These are phyloP conservation scores for Apiospora aurea DNA, from an alignment of 2,329 filamentous ascomycete species.

Conservation along the genomic window DNA sequence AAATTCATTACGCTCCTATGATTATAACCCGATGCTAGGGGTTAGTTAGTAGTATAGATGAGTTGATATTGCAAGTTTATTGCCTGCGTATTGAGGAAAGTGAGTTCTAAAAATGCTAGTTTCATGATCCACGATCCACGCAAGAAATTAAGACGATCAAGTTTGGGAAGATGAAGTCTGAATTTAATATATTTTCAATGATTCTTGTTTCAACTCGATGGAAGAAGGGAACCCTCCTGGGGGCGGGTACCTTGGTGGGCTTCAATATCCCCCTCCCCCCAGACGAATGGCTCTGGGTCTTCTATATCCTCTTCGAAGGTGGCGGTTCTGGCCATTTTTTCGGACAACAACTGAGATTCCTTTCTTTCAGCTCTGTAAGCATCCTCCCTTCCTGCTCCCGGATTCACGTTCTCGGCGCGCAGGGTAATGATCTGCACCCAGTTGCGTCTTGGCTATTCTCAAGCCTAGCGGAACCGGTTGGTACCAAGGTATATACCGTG, in stretches of 20 bases:
- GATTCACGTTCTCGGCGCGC: not conserved
- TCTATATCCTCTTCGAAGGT: not conserved
- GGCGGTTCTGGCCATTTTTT: not conserved
- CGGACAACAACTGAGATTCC: not conserved
- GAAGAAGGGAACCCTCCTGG: not conserved
- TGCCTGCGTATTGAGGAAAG: not conserved
- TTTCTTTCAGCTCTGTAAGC: not conserved
- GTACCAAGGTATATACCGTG: not conserved
- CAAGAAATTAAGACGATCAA: not conserved
- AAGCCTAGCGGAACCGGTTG: not conserved
- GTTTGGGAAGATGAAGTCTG: not conserved
- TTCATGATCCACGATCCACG: not conserved
- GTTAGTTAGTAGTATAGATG: not conserved
- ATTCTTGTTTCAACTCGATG: conserved; percentile 1
- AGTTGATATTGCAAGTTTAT: not conserved
- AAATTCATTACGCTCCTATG: not conserved
- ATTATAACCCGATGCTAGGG: not conserved
- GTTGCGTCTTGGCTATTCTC: not conserved
- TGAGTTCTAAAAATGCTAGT: not conserved
- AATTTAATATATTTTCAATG: not conserved
- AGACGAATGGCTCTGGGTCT: not conserved
- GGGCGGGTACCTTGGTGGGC: not conserved
- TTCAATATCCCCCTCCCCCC: no score
- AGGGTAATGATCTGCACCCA: not conserved
- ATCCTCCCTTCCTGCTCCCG: not conserved